Conservation (phyloP, 495 filamentous ascomycete genomes). For the Podospora pseudoanserina region DNA sequence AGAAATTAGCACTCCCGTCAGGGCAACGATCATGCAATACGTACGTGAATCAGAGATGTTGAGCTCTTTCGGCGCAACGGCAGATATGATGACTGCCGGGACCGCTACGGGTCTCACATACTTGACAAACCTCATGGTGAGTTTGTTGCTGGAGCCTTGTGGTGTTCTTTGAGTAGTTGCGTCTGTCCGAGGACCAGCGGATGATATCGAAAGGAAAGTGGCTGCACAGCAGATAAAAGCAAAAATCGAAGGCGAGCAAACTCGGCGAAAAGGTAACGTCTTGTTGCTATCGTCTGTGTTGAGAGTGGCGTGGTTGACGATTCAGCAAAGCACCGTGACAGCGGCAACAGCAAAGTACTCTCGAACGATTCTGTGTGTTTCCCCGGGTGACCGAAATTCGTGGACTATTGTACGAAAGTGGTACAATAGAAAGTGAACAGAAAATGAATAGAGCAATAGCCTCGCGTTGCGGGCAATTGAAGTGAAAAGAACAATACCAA, state of each 20-base stretch:
- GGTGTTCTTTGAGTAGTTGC: no score
- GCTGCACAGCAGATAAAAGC: neutral
- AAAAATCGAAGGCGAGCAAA: neutral
- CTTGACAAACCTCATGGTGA: conserved; percentile 1
- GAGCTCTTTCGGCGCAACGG: conserved; percentile 39
- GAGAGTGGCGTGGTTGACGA: neutral
- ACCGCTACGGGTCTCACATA: neutral
- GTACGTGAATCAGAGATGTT: conserved; percentile 42
- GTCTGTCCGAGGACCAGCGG: neutral
- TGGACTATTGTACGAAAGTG: neutral
- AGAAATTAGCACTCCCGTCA: neutral
- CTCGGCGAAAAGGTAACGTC: neutral
- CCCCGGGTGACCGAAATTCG: neutral
- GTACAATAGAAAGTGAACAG: conserved; percentile 4
- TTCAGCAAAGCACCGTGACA: neutral
- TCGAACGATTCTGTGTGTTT: neutral
- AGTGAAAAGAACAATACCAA: conserved; percentile 10
- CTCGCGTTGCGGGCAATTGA: neutral
- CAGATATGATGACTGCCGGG: conserved; percentile 12
- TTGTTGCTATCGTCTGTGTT: neutral
- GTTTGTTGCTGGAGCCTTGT: neutral
- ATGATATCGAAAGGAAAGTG: neutral
- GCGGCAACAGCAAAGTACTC: neutral
- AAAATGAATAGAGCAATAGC: neutral
- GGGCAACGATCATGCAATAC: neutral